These are phyloP conservation scores for Clausena lansium DNA, from an alignment of 345 rosid genomes.

Conservation along the genomic window DNA sequence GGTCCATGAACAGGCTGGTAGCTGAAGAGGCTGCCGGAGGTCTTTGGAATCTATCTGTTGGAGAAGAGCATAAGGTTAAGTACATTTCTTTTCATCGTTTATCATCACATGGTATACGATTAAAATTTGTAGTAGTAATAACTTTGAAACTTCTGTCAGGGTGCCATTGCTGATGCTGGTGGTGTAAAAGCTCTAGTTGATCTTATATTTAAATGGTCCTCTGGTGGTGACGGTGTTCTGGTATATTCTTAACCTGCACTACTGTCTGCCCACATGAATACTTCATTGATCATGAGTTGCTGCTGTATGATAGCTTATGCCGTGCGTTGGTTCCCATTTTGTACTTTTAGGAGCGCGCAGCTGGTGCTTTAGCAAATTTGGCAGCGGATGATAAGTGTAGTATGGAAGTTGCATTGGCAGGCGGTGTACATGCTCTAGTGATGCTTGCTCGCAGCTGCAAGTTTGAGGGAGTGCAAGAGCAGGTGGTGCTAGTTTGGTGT, in stretches of 20 bases:
- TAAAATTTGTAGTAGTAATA: slow-evolving; percentile 1
- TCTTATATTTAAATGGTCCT: slow-evolving; percentile 77
- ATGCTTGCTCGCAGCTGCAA: slow-evolving; percentile 84
- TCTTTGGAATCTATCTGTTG: slow-evolving; percentile 86
- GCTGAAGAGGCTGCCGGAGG: slow-evolving; percentile 95
- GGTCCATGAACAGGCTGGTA: slow-evolving; percentile 77
- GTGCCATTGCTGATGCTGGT: slow-evolving; percentile 77
- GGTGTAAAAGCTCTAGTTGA: slow-evolving; percentile 76
- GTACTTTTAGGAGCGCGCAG: slow-evolving; percentile 76
- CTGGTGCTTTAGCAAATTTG: slow-evolving; percentile 85
- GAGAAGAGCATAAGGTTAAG: slow-evolving; percentile 84
- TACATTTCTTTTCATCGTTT: background rate
- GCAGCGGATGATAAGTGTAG: slow-evolving; percentile 90
- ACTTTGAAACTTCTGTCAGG: slow-evolving; percentile 33
- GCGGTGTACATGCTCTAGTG: slow-evolving; percentile 79
- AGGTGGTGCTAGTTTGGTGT: slow-evolving; percentile 36
- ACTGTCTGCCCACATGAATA: background rate
- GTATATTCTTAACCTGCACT: slow-evolving; percentile 27
- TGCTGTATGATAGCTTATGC: slow-evolving; percentile 1
- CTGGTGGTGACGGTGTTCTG: slow-evolving; percentile 78
- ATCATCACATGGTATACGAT: background rate
- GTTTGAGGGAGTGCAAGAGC: slow-evolving; percentile 82
- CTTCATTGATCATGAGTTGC: background rate
- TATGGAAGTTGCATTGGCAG: slow-evolving; percentile 68
- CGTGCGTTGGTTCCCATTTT: slow-evolving; percentile 3